These are phyloP conservation scores for Hypoxylon sp. DNA, from an alignment of 2,329 filamentous ascomycete genomes.

Conservation along the genomic window DNA sequence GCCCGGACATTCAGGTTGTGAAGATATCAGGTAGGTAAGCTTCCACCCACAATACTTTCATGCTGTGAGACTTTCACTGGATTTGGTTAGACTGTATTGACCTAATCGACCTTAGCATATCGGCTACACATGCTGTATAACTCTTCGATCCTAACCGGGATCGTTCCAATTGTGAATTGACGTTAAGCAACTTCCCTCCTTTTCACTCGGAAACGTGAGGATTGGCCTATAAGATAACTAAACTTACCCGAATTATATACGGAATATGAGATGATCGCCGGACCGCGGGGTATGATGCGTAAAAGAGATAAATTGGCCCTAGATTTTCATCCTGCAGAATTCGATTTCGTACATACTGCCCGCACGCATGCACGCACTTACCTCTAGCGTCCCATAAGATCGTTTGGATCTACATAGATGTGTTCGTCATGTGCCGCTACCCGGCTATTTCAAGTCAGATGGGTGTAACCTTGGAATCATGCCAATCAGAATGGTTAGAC, in stretches of 20 bases:
- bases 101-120: neutral
- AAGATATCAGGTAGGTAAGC: neutral
- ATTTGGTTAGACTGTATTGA: neutral
- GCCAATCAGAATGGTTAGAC: constrained; percentile 31
- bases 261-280: neutral
- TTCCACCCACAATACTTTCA: neutral
- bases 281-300: neutral
- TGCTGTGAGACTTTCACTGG: neutral
- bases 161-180: neutral
- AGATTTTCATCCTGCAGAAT: constrained; percentile 1
- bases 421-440: constrained; percentile 38
- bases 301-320: neutral
- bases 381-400: neutral
- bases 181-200: neutral
- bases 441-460: constrained; percentile 39
- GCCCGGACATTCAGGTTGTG: no score
- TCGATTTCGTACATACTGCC: constrained; percentile 7
- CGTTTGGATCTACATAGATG: constrained; percentile 21
- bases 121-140: neutral
- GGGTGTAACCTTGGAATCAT: constrained; percentile 29
- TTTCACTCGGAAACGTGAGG: neutral
- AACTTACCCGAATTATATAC: neutral
- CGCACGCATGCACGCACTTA: constrained; percentile 28
- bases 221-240: neutral
- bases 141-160: neutral